These are phyloP conservation scores for Mortierella sp. DNA, from an alignment of 371 early-diverging fungal genomes.

Conservation along the genomic window DNA sequence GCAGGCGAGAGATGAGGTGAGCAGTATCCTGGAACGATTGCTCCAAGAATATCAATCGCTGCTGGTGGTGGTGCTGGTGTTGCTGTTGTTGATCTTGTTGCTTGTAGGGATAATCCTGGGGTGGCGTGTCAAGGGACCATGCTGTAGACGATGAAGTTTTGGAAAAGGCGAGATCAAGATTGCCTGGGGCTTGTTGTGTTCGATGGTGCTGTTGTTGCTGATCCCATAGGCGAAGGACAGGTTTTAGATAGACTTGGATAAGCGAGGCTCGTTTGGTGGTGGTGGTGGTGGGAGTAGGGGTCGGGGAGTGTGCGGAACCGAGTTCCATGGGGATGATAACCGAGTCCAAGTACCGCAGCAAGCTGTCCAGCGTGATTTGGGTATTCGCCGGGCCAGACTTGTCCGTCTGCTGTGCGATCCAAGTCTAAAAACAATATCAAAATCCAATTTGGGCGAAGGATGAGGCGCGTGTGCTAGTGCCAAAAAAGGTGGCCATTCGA, in stretches of 20 bases:
- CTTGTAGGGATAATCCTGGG: background rate
- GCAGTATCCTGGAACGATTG: slow-evolving; percentile 13
- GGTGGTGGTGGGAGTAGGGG: too few relatives aligned
- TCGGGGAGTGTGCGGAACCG: too few relatives aligned
- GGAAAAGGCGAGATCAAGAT: background rate
- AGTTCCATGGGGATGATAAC: slow-evolving; percentile 7
- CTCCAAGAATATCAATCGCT: slow-evolving; percentile 20
- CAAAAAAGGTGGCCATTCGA: too few relatives aligned
- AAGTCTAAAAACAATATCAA: background rate
- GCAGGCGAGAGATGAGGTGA: slow-evolving; percentile 22
- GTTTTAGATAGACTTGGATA: slow-evolving; percentile 17
- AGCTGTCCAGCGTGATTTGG: background rate
- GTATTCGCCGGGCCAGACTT: background rate
- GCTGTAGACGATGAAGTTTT: slow-evolving; percentile 6
- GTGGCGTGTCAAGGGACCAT: background rate
- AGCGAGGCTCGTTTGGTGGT: background rate
- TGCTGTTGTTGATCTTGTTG: background rate
- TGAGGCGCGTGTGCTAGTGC: background rate
- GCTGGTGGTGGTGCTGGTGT: slow-evolving; percentile 15
- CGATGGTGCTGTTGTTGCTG: slow-evolving; percentile 16
- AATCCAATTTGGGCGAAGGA: background rate
- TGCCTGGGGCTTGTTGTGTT: background rate
- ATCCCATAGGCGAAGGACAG: slow-evolving; percentile 18
- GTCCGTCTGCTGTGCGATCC: slow-evolving; percentile 6
- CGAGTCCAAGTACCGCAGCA: slow-evolving; percentile 5